Base-by-base conservation (phyloP, 495 filamentous ascomycete species). In the Xylaria nigripes region DNA sequence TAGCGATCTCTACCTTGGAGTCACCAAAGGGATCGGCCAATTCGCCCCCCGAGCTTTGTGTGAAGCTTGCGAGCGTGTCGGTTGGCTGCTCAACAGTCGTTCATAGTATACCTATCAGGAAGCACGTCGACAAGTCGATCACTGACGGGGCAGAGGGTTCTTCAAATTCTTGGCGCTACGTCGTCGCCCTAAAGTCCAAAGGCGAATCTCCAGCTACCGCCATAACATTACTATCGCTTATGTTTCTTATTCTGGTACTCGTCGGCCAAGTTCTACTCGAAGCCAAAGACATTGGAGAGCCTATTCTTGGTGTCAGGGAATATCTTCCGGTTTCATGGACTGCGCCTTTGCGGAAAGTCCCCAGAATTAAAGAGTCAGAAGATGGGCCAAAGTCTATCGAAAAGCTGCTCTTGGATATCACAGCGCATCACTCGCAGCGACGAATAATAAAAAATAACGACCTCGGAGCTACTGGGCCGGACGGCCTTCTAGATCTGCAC, bases 61-160 rank as follows among this genome's bases (percentile, higher is more conserved):
- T 66, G 10, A 90, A 88, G 60, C 78, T 98, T 6, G 91, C 90
- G 16, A 93, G 87, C 45, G 84, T 88, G 44, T 87, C 85, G 56
- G 83, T 94, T 66, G 88, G 85, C 51, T 92, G 90, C 67, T 91
- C 86, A 8, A 80, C 90, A 42, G 83, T 90, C 43, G 85, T 96
- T 30, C 89, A 96, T 70, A 87, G 86, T 19, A 72, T 97, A 56
- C 83, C 88, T 0, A 81, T 98, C 23, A 76, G 65, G 42, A 65
- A 61, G 41, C 59, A 66, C 22, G 38, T 67, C 45, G 67, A 75
- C 16, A 80, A 79, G 16, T 76, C 72, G 56, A 73, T 66, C 46
- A 68, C 60, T 56, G 70, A 59, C 36, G 60, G 59, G 36, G 78
- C 71, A 54, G 71, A 66, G 55, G 74, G 68, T 24, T 75, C 74